A percentile compares a stretch with the other conserved stretches of the same genome.
phyloP scores from a whole-genome alignment of 1,284 basidiomycete genomes.

The Chalciporus sp. region DNA sequence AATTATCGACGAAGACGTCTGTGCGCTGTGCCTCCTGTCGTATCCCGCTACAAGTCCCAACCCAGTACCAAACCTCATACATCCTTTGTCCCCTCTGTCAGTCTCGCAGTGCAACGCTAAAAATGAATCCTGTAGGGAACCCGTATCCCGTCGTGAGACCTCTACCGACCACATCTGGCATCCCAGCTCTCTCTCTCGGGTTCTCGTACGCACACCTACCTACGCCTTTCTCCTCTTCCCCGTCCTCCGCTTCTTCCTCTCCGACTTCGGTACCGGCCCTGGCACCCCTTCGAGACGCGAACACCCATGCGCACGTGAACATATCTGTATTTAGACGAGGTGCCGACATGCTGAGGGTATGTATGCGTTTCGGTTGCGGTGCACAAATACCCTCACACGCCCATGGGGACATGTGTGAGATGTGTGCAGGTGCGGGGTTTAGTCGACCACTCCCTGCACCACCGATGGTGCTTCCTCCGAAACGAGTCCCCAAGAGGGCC shows the following conservation, averaged over 20 bases:
- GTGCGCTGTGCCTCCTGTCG: conserved; percentile 9
- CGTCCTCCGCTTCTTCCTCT: background rate
- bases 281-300: background rate
- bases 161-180: background rate
- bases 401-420: conserved; percentile 11
- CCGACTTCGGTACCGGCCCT: background rate
- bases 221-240: background rate
- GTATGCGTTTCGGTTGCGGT: conserved; percentile 25
- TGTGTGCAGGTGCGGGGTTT: conserved; percentile 9
- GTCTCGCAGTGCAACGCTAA: background rate
- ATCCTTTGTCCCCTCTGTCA: conserved; percentile 18
- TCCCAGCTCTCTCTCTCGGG: background rate
- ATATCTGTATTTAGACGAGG: too few relatives aligned
- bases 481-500: background rate
- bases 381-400: conserved; percentile 1
- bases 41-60: conserved; percentile 3
- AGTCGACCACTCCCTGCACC: background rate
- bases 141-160: conserved; percentile 4
- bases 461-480: background rate
- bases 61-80: background rate
- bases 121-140: background rate
- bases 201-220: background rate
- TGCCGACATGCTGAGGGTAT: background rate
- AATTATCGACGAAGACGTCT: background rate
- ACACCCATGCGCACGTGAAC: too few relatives aligned